These are phyloP conservation scores for Fusarium odoratissimum DNA, from an alignment of 2,329 filamentous ascomycete species.

Conservation along the genomic window DNA sequence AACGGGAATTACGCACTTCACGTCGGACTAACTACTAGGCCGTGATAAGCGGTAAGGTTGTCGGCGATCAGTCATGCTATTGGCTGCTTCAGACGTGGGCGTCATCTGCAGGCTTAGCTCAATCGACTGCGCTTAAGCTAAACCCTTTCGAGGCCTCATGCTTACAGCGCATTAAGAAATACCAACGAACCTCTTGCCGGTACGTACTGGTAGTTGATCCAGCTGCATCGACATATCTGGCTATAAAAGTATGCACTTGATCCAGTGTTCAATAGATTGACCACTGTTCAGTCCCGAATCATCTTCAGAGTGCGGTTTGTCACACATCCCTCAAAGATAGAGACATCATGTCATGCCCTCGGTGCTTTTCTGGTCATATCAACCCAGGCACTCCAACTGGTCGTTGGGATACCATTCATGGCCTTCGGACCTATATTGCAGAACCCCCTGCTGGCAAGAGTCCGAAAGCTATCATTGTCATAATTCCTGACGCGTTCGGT, in stretches of 20 bases:
- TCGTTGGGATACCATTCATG: conserved; percentile 58
- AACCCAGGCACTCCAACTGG: conserved; percentile 59
- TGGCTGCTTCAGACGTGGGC: background rate
- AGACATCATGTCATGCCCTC: conserved; percentile 51
- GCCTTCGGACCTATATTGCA: conserved; percentile 61
- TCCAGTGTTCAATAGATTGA: too few species aligned
- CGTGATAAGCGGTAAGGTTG: background rate
- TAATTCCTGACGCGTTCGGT: conserved; percentile 67
- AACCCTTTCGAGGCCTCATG: background rate
- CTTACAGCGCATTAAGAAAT: fast-evolving
- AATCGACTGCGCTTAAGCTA: background rate
- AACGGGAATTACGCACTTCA: background rate
- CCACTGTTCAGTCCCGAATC: fast-evolving
- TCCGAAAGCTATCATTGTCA: conserved; percentile 61
- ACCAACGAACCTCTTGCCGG: background rate
- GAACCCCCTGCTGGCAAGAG: conserved; percentile 47
- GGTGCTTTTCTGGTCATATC: conserved; percentile 61
- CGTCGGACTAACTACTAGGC: background rate
- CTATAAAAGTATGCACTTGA: too few species aligned
- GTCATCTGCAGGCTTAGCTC: background rate
- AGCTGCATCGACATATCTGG: background rate
- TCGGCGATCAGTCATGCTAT: background rate
- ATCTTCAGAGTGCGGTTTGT: background rate
- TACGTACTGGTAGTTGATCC: background rate
- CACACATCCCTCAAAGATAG: too few species aligned